Percentiles rank a stretch among this genome's conserved stretches.
phyloP scores from a whole-genome alignment of 805 yeast species.

The Hanseniaspora jakobsenii region DNA sequence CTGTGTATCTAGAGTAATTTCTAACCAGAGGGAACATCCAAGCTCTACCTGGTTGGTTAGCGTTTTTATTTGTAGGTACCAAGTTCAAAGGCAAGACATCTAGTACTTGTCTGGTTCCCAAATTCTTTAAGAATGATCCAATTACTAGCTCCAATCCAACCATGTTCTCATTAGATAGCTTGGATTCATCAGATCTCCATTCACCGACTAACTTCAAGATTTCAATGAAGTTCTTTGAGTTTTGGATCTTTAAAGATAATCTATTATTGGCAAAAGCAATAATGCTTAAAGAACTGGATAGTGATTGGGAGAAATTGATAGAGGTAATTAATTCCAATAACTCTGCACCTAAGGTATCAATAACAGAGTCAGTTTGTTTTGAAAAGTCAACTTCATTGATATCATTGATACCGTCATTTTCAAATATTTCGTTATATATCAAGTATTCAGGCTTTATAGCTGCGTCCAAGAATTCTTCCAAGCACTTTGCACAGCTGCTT shows the following conservation, averaged over 20 bases:
- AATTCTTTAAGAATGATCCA: constrained; percentile 59
- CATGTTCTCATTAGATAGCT: constrained; percentile 40
- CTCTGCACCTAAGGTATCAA: constrained; percentile 48
- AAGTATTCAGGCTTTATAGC: constrained; percentile 51
- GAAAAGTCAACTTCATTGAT: too few species aligned
- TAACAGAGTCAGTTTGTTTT: too few species aligned
- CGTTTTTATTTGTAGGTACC: constrained; percentile 33
- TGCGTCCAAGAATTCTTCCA: constrained; percentile 38
- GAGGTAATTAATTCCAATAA: constrained; percentile 31
- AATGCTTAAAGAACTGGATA: constrained; percentile 60
- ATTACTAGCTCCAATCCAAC: constrained; percentile 71
- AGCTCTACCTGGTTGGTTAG: constrained; percentile 58
- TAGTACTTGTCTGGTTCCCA: constrained; percentile 82
- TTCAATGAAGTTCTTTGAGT: constrained; percentile 43
- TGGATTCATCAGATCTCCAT: constrained; percentile 70
- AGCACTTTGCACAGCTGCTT: constrained; percentile 68
- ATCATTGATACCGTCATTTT: constrained; percentile 43
- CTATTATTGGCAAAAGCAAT: constrained; percentile 50
- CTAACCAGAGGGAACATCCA: constrained; percentile 88
- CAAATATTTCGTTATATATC: constrained; percentile 38
- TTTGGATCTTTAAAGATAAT: constrained; percentile 54
- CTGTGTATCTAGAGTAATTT: constrained; percentile 68
- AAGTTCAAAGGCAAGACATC: constrained; percentile 68
- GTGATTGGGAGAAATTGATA: constrained; percentile 64
- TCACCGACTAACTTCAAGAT: constrained; percentile 66